Base-by-base conservation (phyloP, 2,329 filamentous ascomycete genomes). In the Xylaria hypoxylon region DNA sequence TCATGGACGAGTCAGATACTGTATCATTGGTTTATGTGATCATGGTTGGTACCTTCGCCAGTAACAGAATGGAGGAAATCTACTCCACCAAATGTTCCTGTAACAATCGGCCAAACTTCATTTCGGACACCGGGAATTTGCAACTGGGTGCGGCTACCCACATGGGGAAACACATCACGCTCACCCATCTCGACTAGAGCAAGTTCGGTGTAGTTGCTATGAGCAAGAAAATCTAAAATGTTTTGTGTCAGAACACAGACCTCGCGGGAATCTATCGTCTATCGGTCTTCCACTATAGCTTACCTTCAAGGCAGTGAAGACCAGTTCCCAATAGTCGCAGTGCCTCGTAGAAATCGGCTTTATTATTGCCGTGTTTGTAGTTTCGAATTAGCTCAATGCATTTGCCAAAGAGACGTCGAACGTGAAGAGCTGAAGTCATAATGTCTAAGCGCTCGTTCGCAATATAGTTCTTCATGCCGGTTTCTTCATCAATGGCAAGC, bases 381-480 rank as follows among this genome's bases (percentile, higher is more conserved):
- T 85, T 85, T 66, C 93, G 90, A 48, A 89, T 94, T n/a, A 96
- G 87, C 73, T 95, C 85, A 73, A 97, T 93, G 74, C 88, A 93
- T 68, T 86, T 84, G 51, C 84, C 80, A 70, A 97, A 92, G 1
- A 96, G 87, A 68, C 87, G 85, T 59, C 92, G 88, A 67, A 97
- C 87, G 74, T 96, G 89, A 53, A 85, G 83, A 64, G 94, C 91
- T 55, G 93, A 97, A 50, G 92, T 97, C 80, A 92, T 92, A 77
- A 96, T 96, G 51, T 88, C 87, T 64, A 86, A 81, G 57, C 87
- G 82, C 78, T 97, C 94, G 69, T 94, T 94, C 44, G 94, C 93
- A 79, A 97, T 97, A 80, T 97, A 97, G 78, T 94, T 96, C 83
- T 98, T 98, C 81, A 97, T 84, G 72, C 91, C 92, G 5, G 90